phyloP scores from a whole-genome alignment of 148 eudicot species.

The Hydrangea macrophylla region DNA sequence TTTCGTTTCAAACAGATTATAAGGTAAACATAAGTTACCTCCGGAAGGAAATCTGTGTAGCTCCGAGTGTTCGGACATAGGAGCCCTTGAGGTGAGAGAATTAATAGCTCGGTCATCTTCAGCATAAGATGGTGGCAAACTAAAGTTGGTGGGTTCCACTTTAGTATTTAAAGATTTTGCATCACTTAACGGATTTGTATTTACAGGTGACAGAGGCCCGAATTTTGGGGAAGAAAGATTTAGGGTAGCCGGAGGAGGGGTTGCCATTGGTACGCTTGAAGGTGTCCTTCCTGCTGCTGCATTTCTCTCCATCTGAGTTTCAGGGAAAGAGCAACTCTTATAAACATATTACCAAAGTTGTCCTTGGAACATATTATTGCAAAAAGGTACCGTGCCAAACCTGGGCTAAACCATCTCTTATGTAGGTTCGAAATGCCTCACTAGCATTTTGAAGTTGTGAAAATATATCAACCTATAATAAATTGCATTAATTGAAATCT shows the following conservation, averaged over 20 bases:
- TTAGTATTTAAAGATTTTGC: constrained; percentile 47
- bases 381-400: constrained; percentile 25
- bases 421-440: constrained; percentile 96
- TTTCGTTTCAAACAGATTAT: too few species aligned
- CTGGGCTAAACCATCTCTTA: constrained; percentile 97
- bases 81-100: constrained; percentile 32
- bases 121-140: constrained; percentile 68
- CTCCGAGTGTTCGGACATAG: constrained; percentile 34
- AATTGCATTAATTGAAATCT: not conserved
- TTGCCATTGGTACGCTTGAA: constrained; percentile 79
- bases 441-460: constrained; percentile 97
- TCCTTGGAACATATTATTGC: not conserved
- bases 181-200: constrained; percentile 56
- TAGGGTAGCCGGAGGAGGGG: constrained; percentile 86
- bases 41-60: constrained; percentile 53
- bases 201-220: constrained; percentile 75
- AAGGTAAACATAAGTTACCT: constrained; percentile 48
- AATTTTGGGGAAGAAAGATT: constrained; percentile 74
- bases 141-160: constrained; percentile 68
- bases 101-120: constrained; percentile 52
- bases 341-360: not conserved
- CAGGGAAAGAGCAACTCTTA: not conserved
- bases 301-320: constrained; percentile 88
- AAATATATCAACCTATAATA: constrained; percentile 86
- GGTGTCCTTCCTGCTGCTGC: constrained; percentile 99